A percentile compares a stretch with the other conserved stretches of the same genome.
Evolutionary conservation across 192 early-diverging fungal genomes (phyloP).

Genomic region (Umbelopsis isabellina): DNA sequence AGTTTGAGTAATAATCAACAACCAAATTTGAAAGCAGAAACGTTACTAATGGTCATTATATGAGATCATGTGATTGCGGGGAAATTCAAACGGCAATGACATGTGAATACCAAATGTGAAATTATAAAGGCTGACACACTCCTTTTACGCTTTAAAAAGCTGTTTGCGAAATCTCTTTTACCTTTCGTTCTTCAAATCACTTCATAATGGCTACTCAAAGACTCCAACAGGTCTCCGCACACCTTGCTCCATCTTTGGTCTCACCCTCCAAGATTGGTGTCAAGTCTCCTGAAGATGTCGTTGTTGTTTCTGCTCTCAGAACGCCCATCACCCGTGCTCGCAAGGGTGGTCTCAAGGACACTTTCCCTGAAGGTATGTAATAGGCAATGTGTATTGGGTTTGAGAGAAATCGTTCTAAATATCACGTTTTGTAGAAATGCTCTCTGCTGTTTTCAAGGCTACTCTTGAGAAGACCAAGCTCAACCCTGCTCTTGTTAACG

Average conservation of each 20-base stretch:
- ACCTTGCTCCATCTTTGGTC: slow-evolving; percentile 33
- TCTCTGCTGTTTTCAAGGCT: slow-evolving; percentile 75
- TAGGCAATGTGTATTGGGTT: not conserved
- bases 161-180: slow-evolving; percentile 7
- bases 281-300: slow-evolving; percentile 83
- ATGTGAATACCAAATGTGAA: slow-evolving; percentile 1
- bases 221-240: slow-evolving; percentile 38
- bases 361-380: slow-evolving; percentile 62
- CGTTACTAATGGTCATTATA: too few species aligned
- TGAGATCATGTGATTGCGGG: slow-evolving; percentile 20
- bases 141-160: not conserved
- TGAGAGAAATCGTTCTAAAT: not conserved
- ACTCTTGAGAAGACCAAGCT: slow-evolving; percentile 59
- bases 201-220: slow-evolving; percentile 18
- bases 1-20: too few species aligned
- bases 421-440: slow-evolving; percentile 54
- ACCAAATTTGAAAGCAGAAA: too few species aligned
- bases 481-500: slow-evolving; percentile 74
- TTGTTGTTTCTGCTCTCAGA: slow-evolving; percentile 79
- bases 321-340: slow-evolving; percentile 74
- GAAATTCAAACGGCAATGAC: not conserved
- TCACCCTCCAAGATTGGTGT: slow-evolving; percentile 49
- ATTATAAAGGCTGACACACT: slow-evolving; percentile 4
- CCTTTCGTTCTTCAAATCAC: not conserved
- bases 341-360: slow-evolving; percentile 84